A percentile compares a stretch with the other conserved stretches of the same genome.
phyloP scores from a whole-genome alignment of 1,284 basidiomycete species.

The Leccinum ambiguum region DNA sequence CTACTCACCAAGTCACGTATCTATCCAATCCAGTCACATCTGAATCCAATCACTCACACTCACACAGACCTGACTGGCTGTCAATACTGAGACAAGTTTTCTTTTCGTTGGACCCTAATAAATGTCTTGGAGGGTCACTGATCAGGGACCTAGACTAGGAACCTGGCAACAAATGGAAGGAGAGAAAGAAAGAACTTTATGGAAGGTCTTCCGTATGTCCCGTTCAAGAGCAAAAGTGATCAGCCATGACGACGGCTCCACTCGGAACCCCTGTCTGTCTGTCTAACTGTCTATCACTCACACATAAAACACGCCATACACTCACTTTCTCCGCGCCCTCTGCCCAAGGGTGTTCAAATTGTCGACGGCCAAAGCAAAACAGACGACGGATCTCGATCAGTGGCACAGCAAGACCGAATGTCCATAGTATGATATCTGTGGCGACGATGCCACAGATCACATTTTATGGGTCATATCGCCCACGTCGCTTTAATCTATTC shows the following conservation, averaged over 20 bases:
- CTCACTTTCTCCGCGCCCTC: background rate
- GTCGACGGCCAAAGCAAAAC: background rate
- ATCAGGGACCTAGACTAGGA: background rate
- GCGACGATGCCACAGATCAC: background rate
- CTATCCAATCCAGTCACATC: background rate
- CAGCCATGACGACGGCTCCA: background rate
- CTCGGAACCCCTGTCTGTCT: background rate
- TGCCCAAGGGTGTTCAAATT: background rate
- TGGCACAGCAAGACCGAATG: background rate
- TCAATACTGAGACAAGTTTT: too few species aligned
- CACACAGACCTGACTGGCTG: too few species aligned
- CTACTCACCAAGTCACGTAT: background rate
- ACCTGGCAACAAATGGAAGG: background rate
- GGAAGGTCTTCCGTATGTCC: background rate
- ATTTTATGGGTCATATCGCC: background rate
- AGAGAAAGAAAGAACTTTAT: background rate
- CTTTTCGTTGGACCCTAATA: too few species aligned
- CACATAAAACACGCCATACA: background rate
- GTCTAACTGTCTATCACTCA: background rate
- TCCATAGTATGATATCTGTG: background rate
- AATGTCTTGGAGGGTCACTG: too few species aligned
- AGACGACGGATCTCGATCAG: background rate
- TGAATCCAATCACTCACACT: background rate
- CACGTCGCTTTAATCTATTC: too few species aligned
- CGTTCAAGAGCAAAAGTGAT: background rate